phyloP scores from a whole-genome alignment of 2,329 filamentous ascomycete species.

The Fusarium hostae region DNA sequence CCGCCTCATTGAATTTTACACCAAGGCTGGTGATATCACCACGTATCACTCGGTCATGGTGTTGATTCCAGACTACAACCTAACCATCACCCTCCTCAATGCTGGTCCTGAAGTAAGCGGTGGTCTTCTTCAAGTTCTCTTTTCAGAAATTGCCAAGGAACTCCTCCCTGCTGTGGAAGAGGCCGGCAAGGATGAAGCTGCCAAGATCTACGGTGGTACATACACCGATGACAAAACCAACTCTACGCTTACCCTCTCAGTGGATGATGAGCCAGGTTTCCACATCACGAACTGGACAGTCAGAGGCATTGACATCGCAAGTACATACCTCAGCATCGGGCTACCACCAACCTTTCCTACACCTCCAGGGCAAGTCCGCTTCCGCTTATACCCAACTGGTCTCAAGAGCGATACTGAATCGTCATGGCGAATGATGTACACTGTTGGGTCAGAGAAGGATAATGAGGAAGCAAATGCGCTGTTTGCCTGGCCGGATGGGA shows the following conservation, averaged over 20 bases:
- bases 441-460: not conserved
- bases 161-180: conserved; percentile 8
- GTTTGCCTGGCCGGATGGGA: conserved; percentile 9
- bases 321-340: not conserved
- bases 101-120: conserved; percentile 6
- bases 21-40: conserved; percentile 10
- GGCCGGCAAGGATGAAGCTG: conserved; percentile 8
- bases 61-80: conserved; percentile 11
- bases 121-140: not conserved
- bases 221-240: not conserved
- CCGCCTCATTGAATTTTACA: conserved; percentile 23
- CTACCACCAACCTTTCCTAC: not conserved
- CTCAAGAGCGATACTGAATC: not conserved
- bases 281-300: conserved; percentile 19
- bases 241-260: not conserved
- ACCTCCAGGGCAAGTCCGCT: not conserved
- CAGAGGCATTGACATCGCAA: conserved; percentile 5
- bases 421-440: conserved; percentile 7
- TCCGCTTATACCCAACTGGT: conserved; percentile 4
- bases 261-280: conserved; percentile 12
- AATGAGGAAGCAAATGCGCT: not conserved
- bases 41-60: conserved; percentile 10
- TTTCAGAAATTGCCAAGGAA: not conserved
- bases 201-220: conserved; percentile 4
- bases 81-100: not conserved